Conservation (phyloP, 164 flowering plant species). For the Kingdonia uniflora region DNA sequence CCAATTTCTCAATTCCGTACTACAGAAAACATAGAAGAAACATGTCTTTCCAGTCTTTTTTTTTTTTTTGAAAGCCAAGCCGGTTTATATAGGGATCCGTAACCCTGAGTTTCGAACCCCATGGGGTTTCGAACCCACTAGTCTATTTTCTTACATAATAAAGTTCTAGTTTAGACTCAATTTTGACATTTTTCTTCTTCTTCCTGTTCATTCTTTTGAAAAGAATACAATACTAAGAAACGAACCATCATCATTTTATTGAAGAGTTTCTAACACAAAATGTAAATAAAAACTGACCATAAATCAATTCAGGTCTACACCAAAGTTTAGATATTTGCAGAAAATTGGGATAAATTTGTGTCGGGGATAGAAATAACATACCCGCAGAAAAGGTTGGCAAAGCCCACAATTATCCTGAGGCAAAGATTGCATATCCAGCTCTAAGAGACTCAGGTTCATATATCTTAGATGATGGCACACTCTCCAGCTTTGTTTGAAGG, state of each 20-base stretch:
- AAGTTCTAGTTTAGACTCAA: no score
- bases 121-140: no score
- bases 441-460: conserved; percentile 79
- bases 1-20: no score
- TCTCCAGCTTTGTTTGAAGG: conserved; percentile 90
- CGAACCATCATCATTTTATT: background rate
- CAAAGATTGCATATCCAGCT: conserved; percentile 97
- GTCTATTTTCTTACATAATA: no score
- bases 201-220: background rate
- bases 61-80: no score
- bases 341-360: no score
- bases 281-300: background rate
- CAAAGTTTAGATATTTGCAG: background rate
- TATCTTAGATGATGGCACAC: conserved; percentile 65
- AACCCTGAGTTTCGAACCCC: no score
- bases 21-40: no score
- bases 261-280: background rate
- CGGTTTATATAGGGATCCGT: no score
- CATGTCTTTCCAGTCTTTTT: no score
- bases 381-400: conserved; percentile 98
- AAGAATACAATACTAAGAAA: background rate
- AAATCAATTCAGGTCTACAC: background rate
- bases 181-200: no score
- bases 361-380: conserved; percentile 14
- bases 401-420: conserved; percentile 94